These are phyloP conservation scores for Marchantia paleacea DNA, from an alignment of 225 moss, liverwort and hornwort genomes.

Conservation along the genomic window DNA sequence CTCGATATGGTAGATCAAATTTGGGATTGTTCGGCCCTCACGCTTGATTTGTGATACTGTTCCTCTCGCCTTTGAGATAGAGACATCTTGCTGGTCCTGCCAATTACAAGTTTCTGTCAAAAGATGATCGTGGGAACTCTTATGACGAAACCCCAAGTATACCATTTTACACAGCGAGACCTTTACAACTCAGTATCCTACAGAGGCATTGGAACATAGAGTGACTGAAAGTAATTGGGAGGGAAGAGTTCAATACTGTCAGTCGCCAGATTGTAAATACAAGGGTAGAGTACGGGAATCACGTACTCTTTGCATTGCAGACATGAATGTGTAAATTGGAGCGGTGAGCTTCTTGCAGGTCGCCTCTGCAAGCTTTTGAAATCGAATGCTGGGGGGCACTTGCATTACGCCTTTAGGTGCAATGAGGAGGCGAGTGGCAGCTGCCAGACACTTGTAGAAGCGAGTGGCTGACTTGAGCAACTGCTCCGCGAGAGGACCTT, in stretches of 20 bases:
- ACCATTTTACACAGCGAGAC: not conserved
- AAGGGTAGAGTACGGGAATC: not conserved
- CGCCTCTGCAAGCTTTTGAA: slow-evolving; percentile 78
- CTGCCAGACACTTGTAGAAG: slow-evolving; percentile 72
- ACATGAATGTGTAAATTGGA: slow-evolving; percentile 77
- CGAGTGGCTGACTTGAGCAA: slow-evolving; percentile 69
- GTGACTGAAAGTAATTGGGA: not conserved
- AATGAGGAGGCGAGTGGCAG: slow-evolving; percentile 76
- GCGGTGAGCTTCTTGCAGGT: slow-evolving; percentile 77
- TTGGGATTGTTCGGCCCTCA: slow-evolving; percentile 80
- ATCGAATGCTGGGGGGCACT: slow-evolving; percentile 52
- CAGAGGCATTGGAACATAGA: not conserved
- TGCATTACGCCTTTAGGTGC: slow-evolving; percentile 78
- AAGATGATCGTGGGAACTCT: not conserved
- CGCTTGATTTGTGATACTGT: slow-evolving; percentile 69
- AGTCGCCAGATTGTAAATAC: not conserved
- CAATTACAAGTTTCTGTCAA: not conserved
- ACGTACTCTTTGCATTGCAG: slow-evolving; percentile 68
- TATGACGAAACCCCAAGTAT: not conserved
- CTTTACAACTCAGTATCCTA: not conserved
- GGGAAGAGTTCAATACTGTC: too few relatives aligned
- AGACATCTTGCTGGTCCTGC: slow-evolving; percentile 72
- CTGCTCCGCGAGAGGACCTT: slow-evolving; percentile 65
- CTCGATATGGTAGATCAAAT: slow-evolving; percentile 76
- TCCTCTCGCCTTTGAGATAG: slow-evolving; percentile 34